Conservation (phyloP, 345 rosid species). For the Eutrema yunnanense region DNA sequence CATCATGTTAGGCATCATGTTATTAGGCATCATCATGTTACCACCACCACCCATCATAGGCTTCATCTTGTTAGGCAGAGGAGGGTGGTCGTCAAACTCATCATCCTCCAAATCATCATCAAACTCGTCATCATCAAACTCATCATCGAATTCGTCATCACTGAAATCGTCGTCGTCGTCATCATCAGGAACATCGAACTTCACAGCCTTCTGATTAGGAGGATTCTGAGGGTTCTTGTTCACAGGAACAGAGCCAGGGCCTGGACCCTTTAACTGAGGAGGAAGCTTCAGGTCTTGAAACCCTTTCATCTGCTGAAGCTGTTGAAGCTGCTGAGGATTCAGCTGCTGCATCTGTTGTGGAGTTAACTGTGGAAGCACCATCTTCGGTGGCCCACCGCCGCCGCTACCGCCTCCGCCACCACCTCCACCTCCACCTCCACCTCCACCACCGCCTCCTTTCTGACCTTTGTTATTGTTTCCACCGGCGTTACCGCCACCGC, state of each 20-base stretch:
- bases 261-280: constrained; percentile 52
- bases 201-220: constrained; percentile 48
- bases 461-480: constrained; percentile 44
- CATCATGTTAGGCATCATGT: constrained; percentile 45
- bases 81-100: constrained; percentile 49
- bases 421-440: background rate
- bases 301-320: constrained; percentile 60
- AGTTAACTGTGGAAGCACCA: constrained; percentile 25
- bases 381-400: constrained; percentile 27
- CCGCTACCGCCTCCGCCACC: background rate
- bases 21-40: constrained; percentile 44
- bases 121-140: constrained; percentile 41
- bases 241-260: constrained; percentile 17
- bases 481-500: constrained; percentile 27
- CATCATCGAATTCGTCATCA: constrained; percentile 49
- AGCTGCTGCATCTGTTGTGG: constrained; percentile 49
- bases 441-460: constrained; percentile 28
- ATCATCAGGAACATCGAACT: constrained; percentile 45
- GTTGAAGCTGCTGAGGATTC: constrained; percentile 47
- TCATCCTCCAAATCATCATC: constrained; percentile 37
- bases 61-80: constrained; percentile 47
- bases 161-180: constrained; percentile 34
- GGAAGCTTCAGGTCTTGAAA: constrained; percentile 67
- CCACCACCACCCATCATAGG: constrained; percentile 48
- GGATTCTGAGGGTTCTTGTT: constrained; percentile 31